phyloP scores from a whole-genome alignment of 163 green algal genomes.

The Chlorella variabilis region DNA sequence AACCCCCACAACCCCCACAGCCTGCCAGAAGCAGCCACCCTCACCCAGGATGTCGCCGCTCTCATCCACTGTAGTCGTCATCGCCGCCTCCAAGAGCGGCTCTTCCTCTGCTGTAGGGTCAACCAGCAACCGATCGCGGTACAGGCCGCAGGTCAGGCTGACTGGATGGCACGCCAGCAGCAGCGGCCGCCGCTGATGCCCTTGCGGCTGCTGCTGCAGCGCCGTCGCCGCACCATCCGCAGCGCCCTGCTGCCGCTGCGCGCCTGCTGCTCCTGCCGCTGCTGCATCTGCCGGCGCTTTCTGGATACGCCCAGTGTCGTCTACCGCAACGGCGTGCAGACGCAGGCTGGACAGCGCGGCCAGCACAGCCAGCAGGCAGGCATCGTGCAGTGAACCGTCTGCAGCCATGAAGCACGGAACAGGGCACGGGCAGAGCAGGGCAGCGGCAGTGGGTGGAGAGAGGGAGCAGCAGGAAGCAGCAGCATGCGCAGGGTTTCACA shows the following conservation, averaged over 20 bases:
- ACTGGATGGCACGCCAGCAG: slow-evolving; percentile 44
- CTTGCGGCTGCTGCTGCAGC: slow-evolving; percentile 25
- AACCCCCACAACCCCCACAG: neutral
- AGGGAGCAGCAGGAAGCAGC: neutral
- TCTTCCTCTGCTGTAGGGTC: slow-evolving; percentile 78
- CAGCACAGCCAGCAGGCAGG: slow-evolving; percentile 66
- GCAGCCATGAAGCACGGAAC: neutral
- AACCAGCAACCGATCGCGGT: slow-evolving; percentile 56
- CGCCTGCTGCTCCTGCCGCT: slow-evolving; percentile 15
- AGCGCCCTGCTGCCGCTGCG: no score
- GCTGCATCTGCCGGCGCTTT: neutral
- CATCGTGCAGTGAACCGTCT: slow-evolving; percentile 74
- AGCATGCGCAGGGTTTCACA: neutral
- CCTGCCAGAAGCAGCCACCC: neutral
- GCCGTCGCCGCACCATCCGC: no score
- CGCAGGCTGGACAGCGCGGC: slow-evolving; percentile 61
- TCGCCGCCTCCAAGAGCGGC: slow-evolving; percentile 26
- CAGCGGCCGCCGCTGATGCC: neutral
- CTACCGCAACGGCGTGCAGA: slow-evolving; percentile 48
- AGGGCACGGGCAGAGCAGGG: neutral
- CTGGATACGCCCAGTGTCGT: slow-evolving; percentile 53
- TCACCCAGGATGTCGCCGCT: slow-evolving; percentile 23
- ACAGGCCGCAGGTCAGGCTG: slow-evolving; percentile 60
- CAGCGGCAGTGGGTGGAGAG: neutral
- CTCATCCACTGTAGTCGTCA: slow-evolving; percentile 18